Evolutionary conservation across 345 rosid species (phyloP).

Genomic region (Turritis glabra): DNA sequence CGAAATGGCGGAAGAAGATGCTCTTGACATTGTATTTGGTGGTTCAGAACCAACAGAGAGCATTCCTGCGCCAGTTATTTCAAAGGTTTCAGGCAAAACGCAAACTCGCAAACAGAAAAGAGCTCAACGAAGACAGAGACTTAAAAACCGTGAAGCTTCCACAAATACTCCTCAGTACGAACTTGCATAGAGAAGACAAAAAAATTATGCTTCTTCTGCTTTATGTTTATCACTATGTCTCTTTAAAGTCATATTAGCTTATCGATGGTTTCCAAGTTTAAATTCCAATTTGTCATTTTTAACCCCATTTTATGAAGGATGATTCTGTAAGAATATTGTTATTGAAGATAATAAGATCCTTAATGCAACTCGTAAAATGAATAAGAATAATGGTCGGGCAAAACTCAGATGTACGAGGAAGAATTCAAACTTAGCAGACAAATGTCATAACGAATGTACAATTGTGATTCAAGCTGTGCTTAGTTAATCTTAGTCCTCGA

Average conservation of each 20-base stretch:
- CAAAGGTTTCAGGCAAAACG: constrained; percentile 20
- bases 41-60: constrained; percentile 27
- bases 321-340: neutral
- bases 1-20: constrained; percentile 31
- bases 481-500: constrained; percentile 36
- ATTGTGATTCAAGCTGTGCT: neutral
- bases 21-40: constrained; percentile 37
- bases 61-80: constrained; percentile 3
- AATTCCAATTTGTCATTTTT: neutral
- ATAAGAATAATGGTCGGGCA: neutral
- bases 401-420: constrained; percentile 12
- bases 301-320: constrained; percentile 2
- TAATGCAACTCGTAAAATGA: neutral
- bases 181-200: constrained; percentile 22
- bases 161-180: constrained; percentile 25
- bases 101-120: constrained; percentile 41
- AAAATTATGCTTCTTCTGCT: neutral
- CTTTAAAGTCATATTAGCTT: neutral
- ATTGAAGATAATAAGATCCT: constrained; percentile 1
- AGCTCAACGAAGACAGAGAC: constrained; percentile 36
- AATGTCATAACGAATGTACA: constrained; percentile 17
- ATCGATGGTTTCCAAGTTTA: neutral
- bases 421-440: neutral
- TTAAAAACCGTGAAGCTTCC: constrained; percentile 37
- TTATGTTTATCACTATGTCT: neutral